phyloP scores from a whole-genome alignment of 257 asterid genomes.

The Lantana camara region DNA sequence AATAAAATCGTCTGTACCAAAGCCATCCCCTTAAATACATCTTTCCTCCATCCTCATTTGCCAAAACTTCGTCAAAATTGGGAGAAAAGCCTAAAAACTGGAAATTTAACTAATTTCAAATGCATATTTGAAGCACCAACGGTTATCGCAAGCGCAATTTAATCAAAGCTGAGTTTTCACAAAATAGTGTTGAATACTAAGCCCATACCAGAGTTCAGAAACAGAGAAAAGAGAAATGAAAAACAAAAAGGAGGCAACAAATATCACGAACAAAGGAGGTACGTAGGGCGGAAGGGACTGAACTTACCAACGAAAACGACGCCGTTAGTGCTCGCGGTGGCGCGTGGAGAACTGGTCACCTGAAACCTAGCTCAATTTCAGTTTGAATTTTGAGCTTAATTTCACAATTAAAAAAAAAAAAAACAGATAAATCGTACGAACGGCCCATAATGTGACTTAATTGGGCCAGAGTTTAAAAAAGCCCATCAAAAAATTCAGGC shows the following conservation, averaged over 20 bases:
- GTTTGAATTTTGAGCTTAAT: neutral
- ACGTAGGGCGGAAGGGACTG: neutral
- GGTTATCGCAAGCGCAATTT: no score
- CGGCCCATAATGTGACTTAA: neutral
- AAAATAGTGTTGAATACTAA: neutral
- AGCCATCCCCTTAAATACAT: no score
- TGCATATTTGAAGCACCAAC: no score
- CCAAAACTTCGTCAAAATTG: neutral
- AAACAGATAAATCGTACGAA: neutral
- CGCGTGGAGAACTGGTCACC: slow-evolving; percentile 9
- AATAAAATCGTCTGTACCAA: no score
- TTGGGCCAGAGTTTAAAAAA: neutral
- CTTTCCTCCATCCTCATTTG: neutral
- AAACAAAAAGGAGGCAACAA: neutral
- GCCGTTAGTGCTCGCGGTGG: neutral
- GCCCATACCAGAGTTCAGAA: neutral
- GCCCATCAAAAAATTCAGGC: no score
- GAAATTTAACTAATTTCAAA: neutral
- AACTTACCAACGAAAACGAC: slow-evolving; percentile 9
- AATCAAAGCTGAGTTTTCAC: no score
- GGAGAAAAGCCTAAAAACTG: neutral
- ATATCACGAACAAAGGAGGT: neutral
- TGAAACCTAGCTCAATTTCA: slow-evolving; percentile 31
- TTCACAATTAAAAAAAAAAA: neutral
- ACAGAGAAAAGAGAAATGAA: neutral